phyloP scores from a whole-genome alignment of 352 stramenopile genomes.

The Globisporangium middletonii region DNA sequence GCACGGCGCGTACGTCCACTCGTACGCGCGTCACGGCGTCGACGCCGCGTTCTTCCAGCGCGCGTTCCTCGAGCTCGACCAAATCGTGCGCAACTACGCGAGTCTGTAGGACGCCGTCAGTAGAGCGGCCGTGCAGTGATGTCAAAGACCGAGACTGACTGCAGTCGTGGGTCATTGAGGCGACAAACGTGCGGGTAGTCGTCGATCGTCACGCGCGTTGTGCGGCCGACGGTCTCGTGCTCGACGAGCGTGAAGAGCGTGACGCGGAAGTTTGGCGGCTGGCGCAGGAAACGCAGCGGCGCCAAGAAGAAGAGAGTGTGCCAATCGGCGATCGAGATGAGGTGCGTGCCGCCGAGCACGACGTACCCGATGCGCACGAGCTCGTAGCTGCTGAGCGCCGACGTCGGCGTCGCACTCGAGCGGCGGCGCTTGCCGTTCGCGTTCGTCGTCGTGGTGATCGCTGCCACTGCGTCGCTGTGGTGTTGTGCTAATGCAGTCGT shows the following conservation, averaged over 20 bases:
- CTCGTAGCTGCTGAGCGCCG: conserved; percentile 12
- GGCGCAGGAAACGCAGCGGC: conserved; percentile 6
- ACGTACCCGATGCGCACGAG: conserved; percentile 15
- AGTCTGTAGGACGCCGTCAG: conserved; percentile 9
- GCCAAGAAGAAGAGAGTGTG: conserved; percentile 19
- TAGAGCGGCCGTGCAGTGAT: conserved; percentile 13
- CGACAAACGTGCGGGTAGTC: conserved; percentile 19
- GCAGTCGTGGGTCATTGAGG: conserved; percentile 24
- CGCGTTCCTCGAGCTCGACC: conserved; percentile 61
- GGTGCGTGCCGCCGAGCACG: conserved; percentile 10
- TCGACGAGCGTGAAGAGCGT: conserved; percentile 19
- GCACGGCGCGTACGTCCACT: conserved; percentile 53
- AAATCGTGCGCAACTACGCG: conserved; percentile 62
- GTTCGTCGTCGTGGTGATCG: neutral
- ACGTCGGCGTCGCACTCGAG: neutral
- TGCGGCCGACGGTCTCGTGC: neutral
- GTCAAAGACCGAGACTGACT: conserved; percentile 12
- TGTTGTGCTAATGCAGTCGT: neutral
- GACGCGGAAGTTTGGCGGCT: conserved; percentile 23
- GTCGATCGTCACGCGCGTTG: conserved; percentile 1
- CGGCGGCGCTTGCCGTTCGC: neutral
- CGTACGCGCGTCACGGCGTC: conserved; percentile 51
- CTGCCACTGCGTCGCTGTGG: neutral
- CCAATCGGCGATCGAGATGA: conserved; percentile 18
- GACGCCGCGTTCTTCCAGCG: conserved; percentile 58